Evolutionary conservation across 2,329 filamentous ascomycete genomes (phyloP).

Genomic region (Gremmenia infestans): DNA sequence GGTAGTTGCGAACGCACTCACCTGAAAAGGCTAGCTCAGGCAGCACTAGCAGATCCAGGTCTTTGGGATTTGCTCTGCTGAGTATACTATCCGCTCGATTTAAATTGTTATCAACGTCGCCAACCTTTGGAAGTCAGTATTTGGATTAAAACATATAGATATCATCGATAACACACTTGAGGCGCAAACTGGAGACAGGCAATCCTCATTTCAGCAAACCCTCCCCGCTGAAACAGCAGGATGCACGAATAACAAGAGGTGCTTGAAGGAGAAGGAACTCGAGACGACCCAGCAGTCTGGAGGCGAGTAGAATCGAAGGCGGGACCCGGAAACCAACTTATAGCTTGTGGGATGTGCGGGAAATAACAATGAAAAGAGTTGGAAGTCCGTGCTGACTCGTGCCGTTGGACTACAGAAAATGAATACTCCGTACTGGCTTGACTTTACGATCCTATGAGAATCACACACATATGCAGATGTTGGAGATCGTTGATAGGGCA

Average conservation of each 20-base stretch:
- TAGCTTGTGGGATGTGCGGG: neutral
- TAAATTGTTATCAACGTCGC: constrained; percentile 66
- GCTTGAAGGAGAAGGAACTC: too few species aligned
- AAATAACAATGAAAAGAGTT: too few species aligned
- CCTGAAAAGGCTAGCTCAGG: constrained; percentile 74
- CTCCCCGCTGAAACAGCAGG: neutral
- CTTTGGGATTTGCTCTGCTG: constrained; percentile 42
- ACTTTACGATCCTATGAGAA: neutral
- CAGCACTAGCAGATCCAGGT: constrained; percentile 67
- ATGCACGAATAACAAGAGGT: neutral
- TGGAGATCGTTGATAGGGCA: neutral
- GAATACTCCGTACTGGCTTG: too few species aligned
- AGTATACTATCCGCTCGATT: constrained; percentile 62
- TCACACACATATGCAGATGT: neutral
- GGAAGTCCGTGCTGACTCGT: too few species aligned
- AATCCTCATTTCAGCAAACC: constrained; percentile 51
- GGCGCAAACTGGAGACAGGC: constrained; percentile 67
- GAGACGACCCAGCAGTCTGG: neutral
- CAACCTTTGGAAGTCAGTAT: constrained; percentile 43
- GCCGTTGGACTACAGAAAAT: too few species aligned
- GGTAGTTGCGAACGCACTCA: constrained; percentile 30
- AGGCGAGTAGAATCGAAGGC: neutral
- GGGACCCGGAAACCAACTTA: constrained; percentile 2
- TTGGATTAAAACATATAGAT: neutral
- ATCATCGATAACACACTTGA: constrained; percentile 40